These are phyloP conservation scores for Styphnolobium japonicum DNA, from an alignment of 306 rosid genomes.

Conservation along the genomic window DNA sequence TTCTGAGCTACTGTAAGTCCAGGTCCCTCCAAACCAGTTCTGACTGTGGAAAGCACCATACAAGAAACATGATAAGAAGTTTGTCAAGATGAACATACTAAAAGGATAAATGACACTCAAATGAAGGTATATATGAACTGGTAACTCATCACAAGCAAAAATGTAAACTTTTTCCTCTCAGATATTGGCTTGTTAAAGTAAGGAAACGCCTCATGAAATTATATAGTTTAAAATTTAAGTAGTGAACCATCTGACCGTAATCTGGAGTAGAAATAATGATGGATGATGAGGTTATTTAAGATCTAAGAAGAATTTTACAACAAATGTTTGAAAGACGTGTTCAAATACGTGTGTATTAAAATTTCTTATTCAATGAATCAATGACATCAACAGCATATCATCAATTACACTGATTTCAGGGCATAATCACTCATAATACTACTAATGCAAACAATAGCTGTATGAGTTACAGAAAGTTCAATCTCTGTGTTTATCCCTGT, in stretches of 20 bases:
- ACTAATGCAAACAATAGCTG: neutral
- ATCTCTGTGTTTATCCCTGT: neutral
- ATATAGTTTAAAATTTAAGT: neutral
- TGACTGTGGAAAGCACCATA: constrained; percentile 54
- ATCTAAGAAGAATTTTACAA: neutral
- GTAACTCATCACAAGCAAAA: neutral
- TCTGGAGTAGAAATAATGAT: neutral
- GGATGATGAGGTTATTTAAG: neutral
- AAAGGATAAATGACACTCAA: neutral
- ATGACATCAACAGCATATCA: neutral
- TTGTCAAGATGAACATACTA: neutral
- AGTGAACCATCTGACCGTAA: neutral
- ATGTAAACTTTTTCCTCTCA: neutral
- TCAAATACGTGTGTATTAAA: neutral
- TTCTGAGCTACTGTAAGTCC: constrained; percentile 91
- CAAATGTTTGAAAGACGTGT: neutral
- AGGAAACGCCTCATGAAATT: neutral
- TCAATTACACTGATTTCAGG: neutral
- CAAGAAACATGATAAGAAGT: neutral
- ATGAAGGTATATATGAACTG: neutral
- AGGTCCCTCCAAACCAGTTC: constrained; percentile 98
- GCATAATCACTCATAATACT: neutral
- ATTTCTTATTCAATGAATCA: neutral
- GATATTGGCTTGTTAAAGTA: neutral
- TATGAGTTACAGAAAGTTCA: neutral